A percentile compares a stretch with the other conserved stretches of the same genome.
Conservation (phyloP, 2,329 filamentous ascomycete genomes). For the Aspergillus arachidicola region DNA sequence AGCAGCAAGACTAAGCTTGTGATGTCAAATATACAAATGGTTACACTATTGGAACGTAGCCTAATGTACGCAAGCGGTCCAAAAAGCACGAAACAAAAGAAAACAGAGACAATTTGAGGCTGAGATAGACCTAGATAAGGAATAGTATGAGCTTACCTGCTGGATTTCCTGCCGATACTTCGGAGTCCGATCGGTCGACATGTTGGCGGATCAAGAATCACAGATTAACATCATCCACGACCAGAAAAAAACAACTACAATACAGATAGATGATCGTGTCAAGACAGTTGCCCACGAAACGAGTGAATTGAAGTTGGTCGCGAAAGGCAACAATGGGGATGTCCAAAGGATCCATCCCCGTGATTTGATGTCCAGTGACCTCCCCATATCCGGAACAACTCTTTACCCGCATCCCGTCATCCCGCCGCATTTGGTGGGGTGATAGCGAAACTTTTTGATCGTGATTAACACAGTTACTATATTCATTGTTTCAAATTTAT, state of each 20-base stretch:
- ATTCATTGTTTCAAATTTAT: constrained; percentile 1
- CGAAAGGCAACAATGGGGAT: not conserved
- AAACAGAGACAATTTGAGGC: not conserved
- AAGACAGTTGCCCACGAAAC: not conserved
- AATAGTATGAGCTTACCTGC: constrained; percentile 66
- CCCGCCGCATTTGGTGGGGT: constrained; percentile 26
- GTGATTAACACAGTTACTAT: not conserved
- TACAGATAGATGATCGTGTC: not conserved
- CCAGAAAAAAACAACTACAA: constrained; percentile 4
- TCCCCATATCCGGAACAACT: constrained; percentile 22
- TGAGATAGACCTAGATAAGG: not conserved
- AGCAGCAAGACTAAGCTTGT: not conserved
- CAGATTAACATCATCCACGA: constrained; percentile 6
- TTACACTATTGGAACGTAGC: not conserved
- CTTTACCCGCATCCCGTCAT: constrained; percentile 23
- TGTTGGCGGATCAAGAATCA: constrained; percentile 44
- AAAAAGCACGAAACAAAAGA: not conserved
- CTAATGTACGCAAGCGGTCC: not conserved
- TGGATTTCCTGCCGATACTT: constrained; percentile 99
- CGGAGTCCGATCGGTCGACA: constrained; percentile 70
- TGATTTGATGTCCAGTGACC: constrained; percentile 7
- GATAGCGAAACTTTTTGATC: constrained; percentile 21
- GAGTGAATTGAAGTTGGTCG: not conserved
- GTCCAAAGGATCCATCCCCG: not conserved
- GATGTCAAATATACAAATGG: not conserved